Evolutionary conservation across 768 basidiomycete genomes (phyloP).

Genomic region (Rhizopogon sp.): DNA sequence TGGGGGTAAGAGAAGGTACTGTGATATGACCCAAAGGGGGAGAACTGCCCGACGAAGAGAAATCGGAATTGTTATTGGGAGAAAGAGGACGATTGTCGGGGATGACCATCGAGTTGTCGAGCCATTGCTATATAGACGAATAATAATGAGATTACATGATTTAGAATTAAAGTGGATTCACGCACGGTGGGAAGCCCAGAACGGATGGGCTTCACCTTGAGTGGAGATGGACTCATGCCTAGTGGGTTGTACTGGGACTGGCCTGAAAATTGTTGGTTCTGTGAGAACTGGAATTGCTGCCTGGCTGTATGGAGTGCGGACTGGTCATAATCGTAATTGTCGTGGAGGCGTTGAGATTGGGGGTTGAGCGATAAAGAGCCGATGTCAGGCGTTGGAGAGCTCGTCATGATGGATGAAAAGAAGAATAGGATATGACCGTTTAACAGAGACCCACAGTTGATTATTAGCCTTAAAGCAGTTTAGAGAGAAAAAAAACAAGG

Average conservation of each 20-base stretch:
- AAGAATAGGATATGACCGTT: constrained; percentile 5
- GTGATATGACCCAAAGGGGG: constrained; percentile 50
- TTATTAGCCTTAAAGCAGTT: constrained; percentile 16
- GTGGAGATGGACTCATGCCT: constrained; percentile 61
- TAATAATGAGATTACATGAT: constrained; percentile 13
- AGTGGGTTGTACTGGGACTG: constrained; percentile 44
- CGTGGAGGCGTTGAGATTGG: constrained; percentile 72
- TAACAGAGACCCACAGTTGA: neutral
- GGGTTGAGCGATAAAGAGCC: constrained; percentile 69
- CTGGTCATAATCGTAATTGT: constrained; percentile 81
- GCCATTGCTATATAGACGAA: constrained; percentile 67
- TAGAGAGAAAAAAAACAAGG: constrained; percentile 18
- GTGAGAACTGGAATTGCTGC: constrained; percentile 66
- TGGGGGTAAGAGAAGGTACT: constrained; percentile 41
- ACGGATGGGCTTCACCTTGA: constrained; percentile 69
- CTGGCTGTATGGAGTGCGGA: constrained; percentile 42
- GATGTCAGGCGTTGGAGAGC: constrained; percentile 72
- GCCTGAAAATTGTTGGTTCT: constrained; percentile 54
- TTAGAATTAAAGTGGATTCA: constrained; percentile 16
- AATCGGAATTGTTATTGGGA: constrained; percentile 83
- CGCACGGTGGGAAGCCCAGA: constrained; percentile 71
- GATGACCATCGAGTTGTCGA: constrained; percentile 49
- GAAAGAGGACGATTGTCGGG: constrained; percentile 80
- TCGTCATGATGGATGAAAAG: constrained; percentile 57
- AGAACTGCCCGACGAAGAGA: constrained; percentile 83